A percentile compares a stretch with the other conserved stretches of the same genome.
These are phyloP conservation scores for Gonapodya prolifera DNA, from an alignment of 192 early-diverging fungal species.

Conservation along the genomic window DNA sequence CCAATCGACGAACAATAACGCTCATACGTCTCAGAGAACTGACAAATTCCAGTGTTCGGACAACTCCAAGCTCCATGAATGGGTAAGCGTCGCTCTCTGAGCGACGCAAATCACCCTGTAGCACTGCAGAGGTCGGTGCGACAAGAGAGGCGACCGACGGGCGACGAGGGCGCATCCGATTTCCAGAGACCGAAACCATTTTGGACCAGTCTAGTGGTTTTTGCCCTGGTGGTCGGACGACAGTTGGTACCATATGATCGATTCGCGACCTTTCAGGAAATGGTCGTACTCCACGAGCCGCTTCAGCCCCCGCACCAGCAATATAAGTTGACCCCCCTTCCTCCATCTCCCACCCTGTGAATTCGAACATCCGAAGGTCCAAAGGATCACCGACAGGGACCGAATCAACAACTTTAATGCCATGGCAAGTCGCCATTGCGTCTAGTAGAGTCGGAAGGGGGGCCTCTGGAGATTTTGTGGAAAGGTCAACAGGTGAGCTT, in stretches of 20 bases:
- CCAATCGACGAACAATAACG: conserved; percentile 57
- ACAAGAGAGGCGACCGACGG: no score
- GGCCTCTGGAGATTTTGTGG: no score
- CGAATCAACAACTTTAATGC: conserved; percentile 79
- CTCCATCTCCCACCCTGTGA: conserved; percentile 84
- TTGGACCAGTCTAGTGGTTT: neutral
- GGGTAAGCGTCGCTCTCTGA: no score
- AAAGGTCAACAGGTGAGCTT: no score
- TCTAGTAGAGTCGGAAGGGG: neutral
- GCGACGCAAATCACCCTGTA: no score
- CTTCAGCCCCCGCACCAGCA: conserved; percentile 17
- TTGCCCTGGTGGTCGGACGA: conserved; percentile 77
- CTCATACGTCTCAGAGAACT: conserved; percentile 80
- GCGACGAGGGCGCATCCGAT: no score
- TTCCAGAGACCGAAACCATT: no score
- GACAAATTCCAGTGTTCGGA: conserved; percentile 80
- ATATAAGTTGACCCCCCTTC: conserved; percentile 47
- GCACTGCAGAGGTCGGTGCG: no score
- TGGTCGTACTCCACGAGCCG: neutral
- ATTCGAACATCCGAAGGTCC: conserved; percentile 97
- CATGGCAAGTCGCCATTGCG: conserved; percentile 50
- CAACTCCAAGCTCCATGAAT: conserved; percentile 36
- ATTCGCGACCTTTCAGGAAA: no score
- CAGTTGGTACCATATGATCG: conserved; percentile 44
- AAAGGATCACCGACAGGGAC: conserved; percentile 87